Percentiles rank a stretch among this genome's conserved stretches.
These are phyloP conservation scores for Pharus latifolius DNA, from an alignment of 176 grass and related monocot species.

Conservation along the genomic window DNA sequence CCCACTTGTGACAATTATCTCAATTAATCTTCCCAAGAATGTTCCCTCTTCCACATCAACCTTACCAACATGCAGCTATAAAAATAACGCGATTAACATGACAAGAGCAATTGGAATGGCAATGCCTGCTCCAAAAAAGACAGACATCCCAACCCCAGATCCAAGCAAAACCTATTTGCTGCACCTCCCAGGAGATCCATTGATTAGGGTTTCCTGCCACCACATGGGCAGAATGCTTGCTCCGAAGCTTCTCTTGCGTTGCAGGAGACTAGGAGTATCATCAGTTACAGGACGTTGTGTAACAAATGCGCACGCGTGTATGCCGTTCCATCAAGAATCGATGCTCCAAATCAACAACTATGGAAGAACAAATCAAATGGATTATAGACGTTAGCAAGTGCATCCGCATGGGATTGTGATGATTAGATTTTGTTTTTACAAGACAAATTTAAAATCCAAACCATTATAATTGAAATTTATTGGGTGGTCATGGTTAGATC, in stretches of 20 bases:
- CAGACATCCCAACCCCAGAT: slow-evolving; percentile 33
- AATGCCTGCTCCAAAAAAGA: slow-evolving; percentile 29
- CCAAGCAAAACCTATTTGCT: slow-evolving; percentile 8
- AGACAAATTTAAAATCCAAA: too few relatives aligned
- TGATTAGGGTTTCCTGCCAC: background rate
- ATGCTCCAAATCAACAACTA: too few relatives aligned
- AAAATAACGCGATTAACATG: background rate
- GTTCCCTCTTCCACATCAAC: slow-evolving; percentile 21
- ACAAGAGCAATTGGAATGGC: slow-evolving; percentile 19
- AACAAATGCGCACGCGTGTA: too few relatives aligned
- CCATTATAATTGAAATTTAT: too few relatives aligned
- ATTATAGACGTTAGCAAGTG: too few relatives aligned
- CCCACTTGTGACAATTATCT: slow-evolving; percentile 1
- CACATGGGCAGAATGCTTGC: background rate
- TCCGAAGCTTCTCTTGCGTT: too few relatives aligned
- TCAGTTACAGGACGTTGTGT: slow-evolving; percentile 37
- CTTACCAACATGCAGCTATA: background rate
- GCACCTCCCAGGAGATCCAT: background rate
- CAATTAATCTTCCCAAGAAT: slow-evolving; percentile 31
- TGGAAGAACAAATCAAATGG: too few relatives aligned
- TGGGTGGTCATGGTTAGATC: too few relatives aligned
- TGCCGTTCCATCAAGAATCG: too few relatives aligned
- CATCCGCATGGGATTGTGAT: too few relatives aligned
- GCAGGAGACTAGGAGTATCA: slow-evolving; percentile 13
- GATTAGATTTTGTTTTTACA: too few relatives aligned